Percentiles rank a stretch among this genome's conserved stretches.
Evolutionary conservation across 108 stramenopile genomes (phyloP).

Genomic region (Nitzschia inconspicua): DNA sequence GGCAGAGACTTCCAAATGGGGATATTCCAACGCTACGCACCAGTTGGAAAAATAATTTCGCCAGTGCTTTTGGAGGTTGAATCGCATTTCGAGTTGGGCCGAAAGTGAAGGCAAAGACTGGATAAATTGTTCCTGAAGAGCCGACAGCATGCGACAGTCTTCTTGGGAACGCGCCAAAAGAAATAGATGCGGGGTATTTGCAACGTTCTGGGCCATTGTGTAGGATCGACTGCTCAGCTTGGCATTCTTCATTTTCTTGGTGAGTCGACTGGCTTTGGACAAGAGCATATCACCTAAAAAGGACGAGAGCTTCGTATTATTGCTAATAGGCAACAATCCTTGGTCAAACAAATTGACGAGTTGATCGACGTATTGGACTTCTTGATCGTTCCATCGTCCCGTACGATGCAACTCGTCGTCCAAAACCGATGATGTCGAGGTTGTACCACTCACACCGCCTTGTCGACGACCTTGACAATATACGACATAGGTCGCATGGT

Average conservation of each 20-base stretch:
- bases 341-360: slow-evolving; percentile 56
- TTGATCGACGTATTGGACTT: slow-evolving; percentile 44
- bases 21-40: slow-evolving; percentile 54
- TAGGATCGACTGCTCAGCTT: slow-evolving; percentile 44
- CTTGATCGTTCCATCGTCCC: slow-evolving; percentile 62
- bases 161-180: too few relatives aligned
- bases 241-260: too few relatives aligned
- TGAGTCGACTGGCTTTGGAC: slow-evolving; percentile 57
- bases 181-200: too few relatives aligned
- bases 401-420: slow-evolving; percentile 43
- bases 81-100: slow-evolving; percentile 43
- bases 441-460: too few relatives aligned
- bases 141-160: slow-evolving; percentile 43
- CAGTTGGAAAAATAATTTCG: slow-evolving; percentile 56
- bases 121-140: slow-evolving; percentile 53
- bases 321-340: slow-evolving; percentile 42
- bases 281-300: slow-evolving; percentile 60
- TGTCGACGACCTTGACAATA: too few relatives aligned
- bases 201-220: too few relatives aligned
- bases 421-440: too few relatives aligned
- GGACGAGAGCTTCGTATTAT: slow-evolving; percentile 58
- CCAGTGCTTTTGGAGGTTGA: slow-evolving; percentile 59
- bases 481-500: too few relatives aligned
- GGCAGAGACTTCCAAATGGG: slow-evolving; percentile 39
- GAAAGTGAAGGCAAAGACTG: slow-evolving; percentile 40